phyloP scores from a whole-genome alignment of 1,139 yeast species.

The Scheffersomyces titani region DNA sequence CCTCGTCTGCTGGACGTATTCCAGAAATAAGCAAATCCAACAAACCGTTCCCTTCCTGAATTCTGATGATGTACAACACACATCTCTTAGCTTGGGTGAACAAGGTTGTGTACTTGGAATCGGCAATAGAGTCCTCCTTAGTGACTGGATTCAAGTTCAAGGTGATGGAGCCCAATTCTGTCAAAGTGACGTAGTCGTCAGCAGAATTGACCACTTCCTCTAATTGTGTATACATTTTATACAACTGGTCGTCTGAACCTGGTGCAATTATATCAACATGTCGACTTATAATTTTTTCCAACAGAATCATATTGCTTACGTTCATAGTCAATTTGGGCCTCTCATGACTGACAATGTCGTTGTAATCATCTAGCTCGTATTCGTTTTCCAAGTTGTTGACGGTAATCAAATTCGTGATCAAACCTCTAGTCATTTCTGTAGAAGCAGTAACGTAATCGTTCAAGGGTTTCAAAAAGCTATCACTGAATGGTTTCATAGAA shows the following conservation, averaged over 20 bases:
- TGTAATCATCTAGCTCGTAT: constrained; percentile 65
- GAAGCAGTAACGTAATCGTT: constrained; percentile 66
- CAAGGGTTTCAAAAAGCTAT: constrained; percentile 75
- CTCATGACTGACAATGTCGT: constrained; percentile 67
- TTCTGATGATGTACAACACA: constrained; percentile 74
- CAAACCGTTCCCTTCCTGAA: constrained; percentile 73
- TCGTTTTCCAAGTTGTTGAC: constrained; percentile 60
- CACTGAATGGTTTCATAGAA: constrained; percentile 66
- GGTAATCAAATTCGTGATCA: constrained; percentile 51
- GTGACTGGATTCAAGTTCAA: constrained; percentile 53
- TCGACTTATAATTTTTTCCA: constrained; percentile 59
- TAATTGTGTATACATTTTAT: constrained; percentile 39
- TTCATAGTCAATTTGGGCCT: constrained; percentile 66
- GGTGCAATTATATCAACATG: constrained; percentile 56
- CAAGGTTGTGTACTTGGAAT: constrained; percentile 52
- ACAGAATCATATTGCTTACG: constrained; percentile 62
- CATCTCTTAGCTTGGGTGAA: constrained; percentile 83
- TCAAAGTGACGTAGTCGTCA: constrained; percentile 40
- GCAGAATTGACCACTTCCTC: constrained; percentile 38
- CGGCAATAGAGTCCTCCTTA: constrained; percentile 43
- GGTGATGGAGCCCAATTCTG: constrained; percentile 43
- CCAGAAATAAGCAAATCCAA: constrained; percentile 75
- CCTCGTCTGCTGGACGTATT: constrained; percentile 69
- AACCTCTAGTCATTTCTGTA: constrained; percentile 43
- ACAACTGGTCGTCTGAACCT: constrained; percentile 55